Percentiles rank a stretch among this genome's conserved stretches.
These are phyloP conservation scores for Endotrypanum monterogeii DNA, from an alignment of 208 protist genomes.

Conservation along the genomic window DNA sequence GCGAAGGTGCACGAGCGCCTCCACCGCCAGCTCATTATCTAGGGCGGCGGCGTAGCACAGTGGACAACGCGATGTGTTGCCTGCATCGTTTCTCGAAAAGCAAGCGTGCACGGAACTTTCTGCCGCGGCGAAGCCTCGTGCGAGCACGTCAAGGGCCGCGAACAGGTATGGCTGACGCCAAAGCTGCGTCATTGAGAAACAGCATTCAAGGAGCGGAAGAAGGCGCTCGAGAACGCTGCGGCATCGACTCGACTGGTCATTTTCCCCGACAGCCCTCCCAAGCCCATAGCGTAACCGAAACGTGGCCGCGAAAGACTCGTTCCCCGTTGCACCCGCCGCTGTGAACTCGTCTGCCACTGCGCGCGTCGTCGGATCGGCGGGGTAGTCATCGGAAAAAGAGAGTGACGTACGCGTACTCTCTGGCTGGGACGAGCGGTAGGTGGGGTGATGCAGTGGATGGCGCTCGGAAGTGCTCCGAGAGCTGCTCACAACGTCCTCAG, in stretches of 20 bases:
- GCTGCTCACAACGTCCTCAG: conserved; percentile 11
- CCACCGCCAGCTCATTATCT: conserved; percentile 43
- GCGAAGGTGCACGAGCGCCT: conserved; percentile 33
- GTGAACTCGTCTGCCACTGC: background rate
- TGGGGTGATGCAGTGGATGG: background rate
- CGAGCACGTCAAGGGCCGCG: conserved; percentile 48
- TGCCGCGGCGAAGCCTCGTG: conserved; percentile 29
- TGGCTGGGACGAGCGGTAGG: background rate
- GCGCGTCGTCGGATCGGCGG: background rate
- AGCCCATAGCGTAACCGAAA: conserved; percentile 2
- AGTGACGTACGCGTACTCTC: conserved; percentile 7
- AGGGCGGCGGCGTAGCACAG: conserved; percentile 62
- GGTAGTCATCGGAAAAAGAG: background rate
- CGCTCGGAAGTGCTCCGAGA: conserved; percentile 1
- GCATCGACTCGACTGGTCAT: background rate
- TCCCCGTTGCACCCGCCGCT: background rate
- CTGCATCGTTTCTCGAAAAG: background rate
- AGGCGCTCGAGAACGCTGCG: conserved; percentile 3
- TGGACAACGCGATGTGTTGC: conserved; percentile 27
- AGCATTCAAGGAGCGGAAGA: conserved; percentile 23
- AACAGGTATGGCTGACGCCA: conserved; percentile 65
- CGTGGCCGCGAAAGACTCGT: background rate
- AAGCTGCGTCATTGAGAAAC: conserved; percentile 31
- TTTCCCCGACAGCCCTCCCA: background rate
- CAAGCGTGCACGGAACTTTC: conserved; percentile 28